Conservation (phyloP, 208 protist genomes). For the Leishmania major region DNA sequence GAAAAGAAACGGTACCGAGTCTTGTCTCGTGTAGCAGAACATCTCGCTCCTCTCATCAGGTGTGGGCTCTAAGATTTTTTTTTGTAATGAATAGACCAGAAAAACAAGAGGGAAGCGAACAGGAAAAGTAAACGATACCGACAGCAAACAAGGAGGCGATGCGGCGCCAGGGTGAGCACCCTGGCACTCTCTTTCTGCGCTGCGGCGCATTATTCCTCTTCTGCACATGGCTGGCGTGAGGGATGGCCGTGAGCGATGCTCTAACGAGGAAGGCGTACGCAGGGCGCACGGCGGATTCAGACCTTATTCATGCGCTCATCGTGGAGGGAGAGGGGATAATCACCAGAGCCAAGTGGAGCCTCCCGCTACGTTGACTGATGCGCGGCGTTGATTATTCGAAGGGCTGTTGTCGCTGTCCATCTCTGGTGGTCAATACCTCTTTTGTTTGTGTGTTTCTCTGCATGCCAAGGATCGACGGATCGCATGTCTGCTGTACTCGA, state of each 20-base stretch:
- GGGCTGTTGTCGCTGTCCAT: background rate
- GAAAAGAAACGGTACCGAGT: background rate
- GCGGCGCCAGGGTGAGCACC: background rate
- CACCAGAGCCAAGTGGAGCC: background rate
- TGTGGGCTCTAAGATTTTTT: background rate
- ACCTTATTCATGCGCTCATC: background rate
- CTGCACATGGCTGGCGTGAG: background rate
- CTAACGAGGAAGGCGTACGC: background rate
- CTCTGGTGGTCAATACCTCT: background rate
- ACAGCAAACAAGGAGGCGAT: slow-evolving; percentile 1
- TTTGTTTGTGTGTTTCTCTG: background rate
- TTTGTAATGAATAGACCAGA: background rate
- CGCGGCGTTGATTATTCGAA: background rate
- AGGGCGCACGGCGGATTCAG: background rate
- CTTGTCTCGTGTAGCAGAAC: background rate
- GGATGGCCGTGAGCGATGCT: background rate
- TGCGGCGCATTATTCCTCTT: background rate
- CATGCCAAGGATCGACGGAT: background rate
- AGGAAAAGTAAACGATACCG: background rate
- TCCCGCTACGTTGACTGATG: background rate
- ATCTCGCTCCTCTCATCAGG: background rate
- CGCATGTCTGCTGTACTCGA: background rate
- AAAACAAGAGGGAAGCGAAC: background rate
- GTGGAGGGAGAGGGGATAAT: background rate
- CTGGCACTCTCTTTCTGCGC: background rate